A percentile compares a stretch with the other conserved stretches of the same genome.
Evolutionary conservation across 2,329 filamentous ascomycete genomes (phyloP).

Genomic region (Dothiorella sarmentorum): DNA sequence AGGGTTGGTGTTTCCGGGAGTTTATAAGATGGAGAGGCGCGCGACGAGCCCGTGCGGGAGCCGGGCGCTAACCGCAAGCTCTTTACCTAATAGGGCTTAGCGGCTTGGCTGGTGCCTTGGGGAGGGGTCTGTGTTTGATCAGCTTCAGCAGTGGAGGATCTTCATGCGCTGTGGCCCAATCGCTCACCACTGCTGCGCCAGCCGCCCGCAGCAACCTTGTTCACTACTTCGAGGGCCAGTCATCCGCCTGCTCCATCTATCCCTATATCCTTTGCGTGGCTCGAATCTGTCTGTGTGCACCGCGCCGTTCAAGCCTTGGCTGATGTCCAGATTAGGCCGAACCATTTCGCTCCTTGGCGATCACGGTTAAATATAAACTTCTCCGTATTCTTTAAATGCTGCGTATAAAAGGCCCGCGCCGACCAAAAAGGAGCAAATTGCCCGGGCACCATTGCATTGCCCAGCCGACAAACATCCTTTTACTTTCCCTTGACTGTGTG

Average conservation of each 20-base stretch:
- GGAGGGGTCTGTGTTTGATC: conserved; percentile 5
- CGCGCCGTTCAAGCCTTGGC: no score
- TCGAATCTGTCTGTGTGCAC: no score
- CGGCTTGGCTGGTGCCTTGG: neutral
- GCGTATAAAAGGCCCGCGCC: neutral
- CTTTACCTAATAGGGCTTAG: no score
- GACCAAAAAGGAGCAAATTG: neutral
- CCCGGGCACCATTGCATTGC: neutral
- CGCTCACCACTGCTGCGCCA: neutral
- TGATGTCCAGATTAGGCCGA: neutral
- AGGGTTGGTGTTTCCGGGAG: conserved; percentile 12
- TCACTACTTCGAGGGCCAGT: neutral
- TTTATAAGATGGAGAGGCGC: conserved; percentile 3
- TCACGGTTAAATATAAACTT: conserved; percentile 14
- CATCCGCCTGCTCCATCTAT: no score
- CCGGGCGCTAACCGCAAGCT: no score
- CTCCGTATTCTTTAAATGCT: conserved; percentile 6
- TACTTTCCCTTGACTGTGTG: no score
- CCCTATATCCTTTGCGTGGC: no score
- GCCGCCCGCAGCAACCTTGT: neutral
- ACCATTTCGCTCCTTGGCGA: conserved; percentile 5
- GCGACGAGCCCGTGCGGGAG: neutral
- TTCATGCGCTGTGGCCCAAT: conserved; percentile 5
- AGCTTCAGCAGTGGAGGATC: conserved; percentile 8
- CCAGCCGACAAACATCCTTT: neutral